Base-by-base conservation (phyloP, 306 rosid species). In the Glycine latifolia region DNA sequence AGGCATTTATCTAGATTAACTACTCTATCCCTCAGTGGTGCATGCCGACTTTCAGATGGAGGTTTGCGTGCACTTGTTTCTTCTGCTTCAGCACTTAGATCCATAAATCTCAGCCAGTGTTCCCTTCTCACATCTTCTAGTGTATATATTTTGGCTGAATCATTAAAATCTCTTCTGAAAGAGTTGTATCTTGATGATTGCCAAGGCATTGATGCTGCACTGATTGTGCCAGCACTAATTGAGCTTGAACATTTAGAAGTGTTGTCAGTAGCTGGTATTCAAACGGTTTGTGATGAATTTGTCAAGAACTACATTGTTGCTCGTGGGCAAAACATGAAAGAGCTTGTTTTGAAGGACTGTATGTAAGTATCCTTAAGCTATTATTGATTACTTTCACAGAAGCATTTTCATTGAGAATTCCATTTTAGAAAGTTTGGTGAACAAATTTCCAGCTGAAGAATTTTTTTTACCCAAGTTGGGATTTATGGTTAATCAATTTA, bases 31-130 rank as follows among this genome's bases (percentile, higher is more conserved):
- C 68, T 95, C 26, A 78, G 85, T 73, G 99, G 97, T 76, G 99
- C 97, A 37, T 96, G 97, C 48, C 91, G 97, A 71, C 94, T 96
- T 81, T 89, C 99, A 11, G 97, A 96, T 81, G 84, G 39, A 71
- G 99, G 99, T 16, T 80, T 96, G 66, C 80, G 71, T 8, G 73
- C 87, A 63, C 89, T 96, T 63, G 87, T 91, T 78, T 92, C 93
- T 82, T 87, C 98, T 62, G 86, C 93, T 78, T 92, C 97, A 37
- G 87, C 81, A 55, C 88, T 96, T 80, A 82, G 85, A 80, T 93
- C 98, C 4, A 73, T 96, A 73, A 91, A 96, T 86, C 91, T 96
- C 76, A 91, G 94, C 88, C 94, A 87, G 89, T 96, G 99, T 88
- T 92, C 98, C 73, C 92, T 96, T 82, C 93, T 96, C 80, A 89